Evolutionary conservation across 305 asterid species (phyloP), one percentile per base, ranked within the genome.

Genomic region (Rubia tinctorum): DNA sequence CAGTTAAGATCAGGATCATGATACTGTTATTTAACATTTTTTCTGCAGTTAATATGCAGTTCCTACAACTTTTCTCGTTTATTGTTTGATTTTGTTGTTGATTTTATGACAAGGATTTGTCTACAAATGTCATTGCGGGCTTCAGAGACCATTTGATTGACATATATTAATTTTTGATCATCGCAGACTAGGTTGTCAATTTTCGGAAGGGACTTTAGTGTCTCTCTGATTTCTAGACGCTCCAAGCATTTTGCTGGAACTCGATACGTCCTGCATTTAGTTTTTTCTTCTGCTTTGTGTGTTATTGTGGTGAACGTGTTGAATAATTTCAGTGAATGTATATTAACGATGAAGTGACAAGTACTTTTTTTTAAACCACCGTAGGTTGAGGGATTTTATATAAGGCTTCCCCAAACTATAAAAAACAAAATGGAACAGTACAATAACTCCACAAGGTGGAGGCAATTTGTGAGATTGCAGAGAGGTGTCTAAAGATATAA

Each of bases 211-310:
- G 98, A 95, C 81, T 92, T 95, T 78, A 86, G 92, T 73, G 94
- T 89, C 73, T 76, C 97, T 82, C 82, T 95, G 82, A 69, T 92
- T 82, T 90, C 99, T 77, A 92, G 99, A 78, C 96, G 99, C 71
- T 95, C 99, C 77, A 96, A 98, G 75, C 99, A 95, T 82, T 95
- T 95, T 89, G 99, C 99, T 60, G 99, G 99, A 72, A 95, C 99
- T 75, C 99, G 99, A 98, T 95, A 86, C 39, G 81, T 25, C 66
- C 39, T 37, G 15, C 39, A 30, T 53, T 3, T 53, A 15, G 62
- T 17, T 69, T 49, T 14, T 51, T 43, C 20, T 39, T 71, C 53
- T 37, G 40, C n/a, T 37, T 56, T 56, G 53, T 56, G 22, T 53
- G 9, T 17, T 69, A 5, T 69, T 69, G 45, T 49, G 30, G 22